phyloP scores from a whole-genome alignment of 129 eudicot genomes.

The Flaveria brownii region DNA sequence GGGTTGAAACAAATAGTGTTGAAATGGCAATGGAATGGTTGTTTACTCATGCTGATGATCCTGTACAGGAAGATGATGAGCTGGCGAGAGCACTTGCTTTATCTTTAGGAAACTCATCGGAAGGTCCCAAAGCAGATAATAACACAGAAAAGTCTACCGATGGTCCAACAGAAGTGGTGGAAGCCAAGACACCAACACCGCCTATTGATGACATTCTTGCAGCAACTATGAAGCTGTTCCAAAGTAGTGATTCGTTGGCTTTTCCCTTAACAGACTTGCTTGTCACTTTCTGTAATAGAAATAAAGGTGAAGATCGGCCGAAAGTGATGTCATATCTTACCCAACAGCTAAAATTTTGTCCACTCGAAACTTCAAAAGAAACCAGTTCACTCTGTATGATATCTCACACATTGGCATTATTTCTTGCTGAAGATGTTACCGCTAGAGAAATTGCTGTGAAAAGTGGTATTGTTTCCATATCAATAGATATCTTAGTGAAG shows the following conservation, averaged over 20 bases:
- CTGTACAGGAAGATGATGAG: constrained; percentile 95
- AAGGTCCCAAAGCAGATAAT: constrained; percentile 68
- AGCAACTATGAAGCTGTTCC: constrained; percentile 80
- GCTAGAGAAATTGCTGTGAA: constrained; percentile 73
- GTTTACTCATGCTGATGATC: constrained; percentile 89
- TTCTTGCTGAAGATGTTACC: constrained; percentile 79
- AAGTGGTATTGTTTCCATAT: constrained; percentile 57
- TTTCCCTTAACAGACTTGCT: constrained; percentile 85
- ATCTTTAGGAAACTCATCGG: constrained; percentile 87
- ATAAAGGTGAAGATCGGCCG: constrained; percentile 91
- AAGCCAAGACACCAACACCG: constrained; percentile 66
- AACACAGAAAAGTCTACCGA: constrained; percentile 55
- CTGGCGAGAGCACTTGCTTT: constrained; percentile 92
- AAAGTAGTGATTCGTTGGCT: constrained; percentile 73
- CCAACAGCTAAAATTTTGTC: constrained; percentile 77
- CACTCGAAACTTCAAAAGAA: constrained; percentile 63
- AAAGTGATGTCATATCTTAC: constrained; percentile 70
- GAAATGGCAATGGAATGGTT: constrained; percentile 99
- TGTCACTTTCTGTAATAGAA: constrained; percentile 75
- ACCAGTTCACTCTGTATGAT: constrained; percentile 63
- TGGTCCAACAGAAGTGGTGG: constrained; percentile 60
- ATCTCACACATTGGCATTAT: constrained; percentile 77
- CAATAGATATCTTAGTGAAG: constrained; percentile 61
- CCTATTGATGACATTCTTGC: constrained; percentile 90
- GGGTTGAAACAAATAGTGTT: constrained; percentile 91